Evolutionary conservation across 768 basidiomycete genomes (phyloP).

Genomic region (Leccinum subgranulosum): DNA sequence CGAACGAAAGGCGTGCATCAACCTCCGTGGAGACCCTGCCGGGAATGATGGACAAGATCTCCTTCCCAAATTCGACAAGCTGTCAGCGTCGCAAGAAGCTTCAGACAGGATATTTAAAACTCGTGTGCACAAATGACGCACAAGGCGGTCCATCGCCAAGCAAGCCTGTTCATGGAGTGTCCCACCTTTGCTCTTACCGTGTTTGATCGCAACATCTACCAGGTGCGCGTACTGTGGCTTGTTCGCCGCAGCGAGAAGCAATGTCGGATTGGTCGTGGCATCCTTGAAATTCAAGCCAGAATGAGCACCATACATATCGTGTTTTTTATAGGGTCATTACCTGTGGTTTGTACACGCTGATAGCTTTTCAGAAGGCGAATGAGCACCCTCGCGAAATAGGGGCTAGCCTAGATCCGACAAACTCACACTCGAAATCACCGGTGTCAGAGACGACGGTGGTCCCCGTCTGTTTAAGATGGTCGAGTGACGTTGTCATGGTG

Average conservation of each 20-base stretch:
- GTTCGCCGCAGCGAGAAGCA: slow-evolving; percentile 87
- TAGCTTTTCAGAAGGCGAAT: slow-evolving; percentile 45
- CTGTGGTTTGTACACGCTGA: slow-evolving; percentile 93
- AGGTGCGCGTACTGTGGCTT: slow-evolving; percentile 79
- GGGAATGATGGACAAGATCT: slow-evolving; percentile 89
- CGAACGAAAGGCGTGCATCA: slow-evolving; percentile 93
- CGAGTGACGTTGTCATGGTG: slow-evolving; percentile 73
- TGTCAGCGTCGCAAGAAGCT: neutral
- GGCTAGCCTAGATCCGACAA: slow-evolving; percentile 6
- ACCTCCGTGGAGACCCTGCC: slow-evolving; percentile 98
- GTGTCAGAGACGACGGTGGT: slow-evolving; percentile 90
- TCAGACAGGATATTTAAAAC: neutral
- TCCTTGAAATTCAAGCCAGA: slow-evolving; percentile 45
- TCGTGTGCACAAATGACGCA: neutral
- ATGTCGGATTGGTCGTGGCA: slow-evolving; percentile 94
- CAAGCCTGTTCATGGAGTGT: slow-evolving; percentile 70
- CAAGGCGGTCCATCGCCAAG: slow-evolving; percentile 21
- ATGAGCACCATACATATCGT: neutral
- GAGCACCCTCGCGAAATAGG: slow-evolving; percentile 10
- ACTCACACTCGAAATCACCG: slow-evolving; percentile 81
- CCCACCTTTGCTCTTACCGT: slow-evolving; percentile 76
- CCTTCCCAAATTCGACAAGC: slow-evolving; percentile 91
- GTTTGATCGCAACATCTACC: slow-evolving; percentile 67
- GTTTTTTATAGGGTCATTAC: slow-evolving; percentile 28
- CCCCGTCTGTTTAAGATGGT: slow-evolving; percentile 80